Percentiles rank a stretch among this genome's conserved stretches.
phyloP scores from a whole-genome alignment of 345 rosid genomes.

The Citropsis articulata region DNA sequence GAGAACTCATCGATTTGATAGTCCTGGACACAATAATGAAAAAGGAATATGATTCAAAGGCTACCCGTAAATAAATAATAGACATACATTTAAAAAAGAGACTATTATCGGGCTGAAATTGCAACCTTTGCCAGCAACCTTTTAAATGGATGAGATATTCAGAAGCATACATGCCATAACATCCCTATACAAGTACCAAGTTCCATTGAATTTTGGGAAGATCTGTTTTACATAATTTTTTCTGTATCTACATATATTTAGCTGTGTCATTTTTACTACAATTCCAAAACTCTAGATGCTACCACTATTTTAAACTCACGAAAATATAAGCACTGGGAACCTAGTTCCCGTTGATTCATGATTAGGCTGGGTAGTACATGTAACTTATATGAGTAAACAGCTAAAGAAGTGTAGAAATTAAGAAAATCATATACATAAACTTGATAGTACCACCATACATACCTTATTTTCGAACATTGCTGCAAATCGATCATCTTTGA shows the following conservation, averaged over 20 bases:
- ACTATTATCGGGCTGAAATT: neutral
- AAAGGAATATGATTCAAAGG: constrained; percentile 5
- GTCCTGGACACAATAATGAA: constrained; percentile 47
- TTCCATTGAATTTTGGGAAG: neutral
- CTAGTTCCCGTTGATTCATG: neutral
- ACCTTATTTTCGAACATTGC: constrained; percentile 63
- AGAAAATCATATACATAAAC: neutral
- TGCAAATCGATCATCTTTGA: constrained; percentile 60
- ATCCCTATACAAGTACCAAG: neutral
- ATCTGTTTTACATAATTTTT: neutral
- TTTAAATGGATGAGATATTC: neutral
- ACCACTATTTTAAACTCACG: neutral
- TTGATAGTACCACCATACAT: constrained; percentile 3
- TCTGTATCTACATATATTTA: neutral
- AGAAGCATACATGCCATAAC: neutral
- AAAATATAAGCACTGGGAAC: neutral
- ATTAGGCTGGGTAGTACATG: too few species aligned
- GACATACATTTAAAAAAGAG: neutral
- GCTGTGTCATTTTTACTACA: neutral
- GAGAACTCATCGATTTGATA: constrained; percentile 73
- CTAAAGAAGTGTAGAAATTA: neutral
- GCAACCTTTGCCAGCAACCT: neutral
- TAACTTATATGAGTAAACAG: too few species aligned
- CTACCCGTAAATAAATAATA: neutral
- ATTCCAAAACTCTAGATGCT: neutral